phyloP scores from a whole-genome alignment of 2,329 filamentous ascomycete species.

The Celoporthe dispersa region DNA sequence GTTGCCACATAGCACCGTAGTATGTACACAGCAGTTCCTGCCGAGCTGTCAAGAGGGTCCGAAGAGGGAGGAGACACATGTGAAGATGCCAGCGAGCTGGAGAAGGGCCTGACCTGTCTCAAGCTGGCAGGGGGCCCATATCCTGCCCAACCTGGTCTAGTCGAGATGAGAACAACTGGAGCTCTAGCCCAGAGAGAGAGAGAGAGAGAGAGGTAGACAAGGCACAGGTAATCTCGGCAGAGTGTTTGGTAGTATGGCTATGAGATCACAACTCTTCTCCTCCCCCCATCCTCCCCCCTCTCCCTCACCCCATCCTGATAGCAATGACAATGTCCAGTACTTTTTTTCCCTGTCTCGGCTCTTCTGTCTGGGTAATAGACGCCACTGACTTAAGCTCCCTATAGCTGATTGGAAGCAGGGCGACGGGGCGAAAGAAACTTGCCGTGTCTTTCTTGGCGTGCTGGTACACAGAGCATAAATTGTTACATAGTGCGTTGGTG shows the following conservation, averaged over 20 bases:
- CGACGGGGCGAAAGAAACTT: background rate
- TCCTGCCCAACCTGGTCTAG: background rate
- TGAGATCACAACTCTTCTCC: background rate
- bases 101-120: background rate
- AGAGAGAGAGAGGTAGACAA: background rate
- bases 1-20: background rate
- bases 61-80: background rate
- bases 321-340: background rate
- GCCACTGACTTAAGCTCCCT: slow-evolving; percentile 6
- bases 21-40: background rate
- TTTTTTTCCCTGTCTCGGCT: slow-evolving; percentile 4
- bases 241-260: background rate
- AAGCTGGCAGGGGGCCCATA: background rate
- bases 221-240: slow-evolving; percentile 5
- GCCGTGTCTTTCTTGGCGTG: background rate
- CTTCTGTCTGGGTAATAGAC: background rate
- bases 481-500: background rate
- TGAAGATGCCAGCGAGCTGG: background rate
- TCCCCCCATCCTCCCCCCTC: too few relatives aligned
- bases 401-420: background rate
- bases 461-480: background rate
- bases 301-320: background rate
- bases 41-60: slow-evolving; percentile 1
- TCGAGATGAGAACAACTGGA: background rate
- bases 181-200: background rate